Base-by-base conservation (phyloP, 225 moss, liverwort and hornwort genomes). In the Takakia lepidozioides region DNA sequence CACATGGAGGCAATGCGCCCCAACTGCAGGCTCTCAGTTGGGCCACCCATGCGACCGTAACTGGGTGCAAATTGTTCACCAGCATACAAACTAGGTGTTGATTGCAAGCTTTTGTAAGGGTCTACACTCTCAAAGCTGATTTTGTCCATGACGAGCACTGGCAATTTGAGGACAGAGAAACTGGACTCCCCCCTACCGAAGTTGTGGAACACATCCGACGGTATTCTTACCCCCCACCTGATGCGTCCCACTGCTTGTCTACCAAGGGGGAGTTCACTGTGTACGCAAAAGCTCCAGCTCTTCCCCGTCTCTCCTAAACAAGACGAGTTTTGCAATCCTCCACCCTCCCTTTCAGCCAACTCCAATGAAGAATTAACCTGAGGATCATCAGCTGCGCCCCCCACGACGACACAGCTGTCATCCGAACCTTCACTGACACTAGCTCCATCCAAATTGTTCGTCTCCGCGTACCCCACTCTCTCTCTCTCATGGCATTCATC, bases 1-100 rank as follows among this genome's bases (percentile, higher is more conserved):
- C 86, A 95, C 57, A 84, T 74, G n/a, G 86, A 69, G 19, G 79
- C 76, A 32, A 95, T 74, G 25, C 78, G 56, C 34, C 84, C 76
- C 49, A 95, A 27, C 29, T 74, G 81, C 32, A 78, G 54, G 25
- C 68, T 58, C 21, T 78, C 80, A 2, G 53, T 55, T 29, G 59
- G 38, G 38, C 46, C 57, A 59, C 60, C 49, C 13, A 58, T 48
- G n/a, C n/a, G n/a, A n/a, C n/a, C n/a, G n/a, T n/a, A n/a, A n/a
- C n/a, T n/a, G n/a, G n/a, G n/a, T n/a, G 38, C 29, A 42, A 54
- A 59, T 54, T 49, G 51, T 50, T 68, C 39, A 72, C 39, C 47
- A 61, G 63, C 29, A 27, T 15, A 60, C 41, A 50, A 50, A 64
- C 17, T 45, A 47, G 55, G 60, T 46, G 25, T 7, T 29, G 46